Evolutionary conservation across 257 asterid genomes (phyloP).

Genomic region (Nicotiana knightiana): DNA sequence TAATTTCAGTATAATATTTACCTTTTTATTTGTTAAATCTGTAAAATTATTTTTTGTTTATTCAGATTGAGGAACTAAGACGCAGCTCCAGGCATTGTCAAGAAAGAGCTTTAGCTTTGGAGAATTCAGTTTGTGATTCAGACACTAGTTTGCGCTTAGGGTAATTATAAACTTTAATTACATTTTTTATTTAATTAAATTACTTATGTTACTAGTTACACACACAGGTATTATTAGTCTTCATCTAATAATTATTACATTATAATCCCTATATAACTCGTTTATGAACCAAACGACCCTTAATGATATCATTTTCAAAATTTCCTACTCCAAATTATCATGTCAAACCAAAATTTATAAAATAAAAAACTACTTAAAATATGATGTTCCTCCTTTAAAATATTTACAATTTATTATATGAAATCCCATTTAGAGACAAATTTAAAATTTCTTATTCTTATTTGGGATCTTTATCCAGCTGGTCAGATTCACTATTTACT

Average conservation of each 20-base stretch:
- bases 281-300: neutral
- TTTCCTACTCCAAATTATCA: too few relatives aligned
- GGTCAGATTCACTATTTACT: too few relatives aligned
- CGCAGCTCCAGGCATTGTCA: slow-evolving; percentile 23
- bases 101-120: slow-evolving; percentile 19
- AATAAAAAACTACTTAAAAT: too few relatives aligned
- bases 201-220: too few relatives aligned
- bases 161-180: slow-evolving; percentile 17
- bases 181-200: neutral
- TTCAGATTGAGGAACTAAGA: slow-evolving; percentile 56
- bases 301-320: too few relatives aligned
- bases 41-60: neutral
- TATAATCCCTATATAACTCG: too few relatives aligned
- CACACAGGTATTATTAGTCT: too few relatives aligned
- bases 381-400: too few relatives aligned
- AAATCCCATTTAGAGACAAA: neutral
- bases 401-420: too few relatives aligned
- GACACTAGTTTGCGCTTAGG: slow-evolving; percentile 58
- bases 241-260: too few relatives aligned
- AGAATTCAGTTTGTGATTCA: slow-evolving; percentile 29
- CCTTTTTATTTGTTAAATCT: neutral
- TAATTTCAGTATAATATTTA: neutral
- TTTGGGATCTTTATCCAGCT: too few relatives aligned
- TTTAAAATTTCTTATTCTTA: neutral
- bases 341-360: too few relatives aligned